Base-by-base conservation (phyloP, 805 yeast species). In the Dipodascus geniculatus region DNA sequence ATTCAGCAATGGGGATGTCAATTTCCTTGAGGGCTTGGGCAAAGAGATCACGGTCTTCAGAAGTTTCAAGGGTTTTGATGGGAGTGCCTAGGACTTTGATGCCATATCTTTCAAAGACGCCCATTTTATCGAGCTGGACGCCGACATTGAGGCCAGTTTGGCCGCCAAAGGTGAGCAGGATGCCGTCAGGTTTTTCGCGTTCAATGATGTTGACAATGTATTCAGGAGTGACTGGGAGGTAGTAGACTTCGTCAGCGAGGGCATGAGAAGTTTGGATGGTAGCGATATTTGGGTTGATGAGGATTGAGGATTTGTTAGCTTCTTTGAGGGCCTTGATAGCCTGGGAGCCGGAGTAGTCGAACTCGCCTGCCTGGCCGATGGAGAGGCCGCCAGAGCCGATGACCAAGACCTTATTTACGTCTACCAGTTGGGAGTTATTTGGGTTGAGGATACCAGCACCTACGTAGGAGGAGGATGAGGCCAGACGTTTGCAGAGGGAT, bases 361-460 rank as follows among this genome's bases (percentile, higher is more conserved):
- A 91, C 73, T 91, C 98, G 64, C 98, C 98, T 52, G 98, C 98
- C 73, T 91, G 98, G 56, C 98, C 98, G 68, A 91, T 91, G 53
- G 96, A 86, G 54, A 91, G 76, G 52, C 98, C 99, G 65, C 99
- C 99, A 4, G 98, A 91, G 9, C 99, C 99, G 66, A 91, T 86
- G 53, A 91, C 87, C 54, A 91, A 77, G 4, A 93, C 98, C 64
- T 86, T 86, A 58, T 81, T 74, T 28, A 88, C 96, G 57, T 88
- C 95, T 48, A 87, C 96, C 52, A 88, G 73, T 48, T 60, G 60
- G 48, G 58, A 56, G 56, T 61, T 61, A 48, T 56, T 50, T 14
- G 68, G 70, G 51, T 64, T 61, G 52, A 68, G 64, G 53, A 68
- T 66, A 16, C 71, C 71, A 8, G 72, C 72, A 14, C 72, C 72